A percentile compares a stretch with the other conserved stretches of the same genome.
These are phyloP conservation scores for Saturnispora sanitii DNA, from an alignment of 805 yeast species.

Conservation along the genomic window DNA sequence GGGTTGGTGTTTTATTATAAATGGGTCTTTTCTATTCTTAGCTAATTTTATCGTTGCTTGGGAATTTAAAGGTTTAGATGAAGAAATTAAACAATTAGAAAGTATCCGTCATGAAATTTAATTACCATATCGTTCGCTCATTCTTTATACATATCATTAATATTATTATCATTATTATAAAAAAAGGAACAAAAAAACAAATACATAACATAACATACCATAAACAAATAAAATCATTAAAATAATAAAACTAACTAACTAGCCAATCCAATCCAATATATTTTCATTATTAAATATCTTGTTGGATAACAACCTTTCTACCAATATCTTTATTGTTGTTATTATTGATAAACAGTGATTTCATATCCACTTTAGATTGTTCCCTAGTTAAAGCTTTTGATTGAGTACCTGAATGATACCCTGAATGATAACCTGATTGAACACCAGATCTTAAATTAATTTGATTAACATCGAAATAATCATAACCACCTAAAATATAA, in stretches of 20 bases:
- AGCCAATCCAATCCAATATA: background rate
- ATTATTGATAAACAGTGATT: slow-evolving; percentile 10
- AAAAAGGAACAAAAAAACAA: no score
- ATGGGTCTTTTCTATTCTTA: slow-evolving; percentile 39
- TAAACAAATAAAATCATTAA: background rate
- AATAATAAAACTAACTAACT: background rate
- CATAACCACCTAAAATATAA: slow-evolving; percentile 46
- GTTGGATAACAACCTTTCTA: slow-evolving; percentile 17
- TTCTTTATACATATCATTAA: background rate
- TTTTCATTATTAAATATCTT: slow-evolving; percentile 15
- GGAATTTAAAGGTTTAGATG: slow-evolving; percentile 34
- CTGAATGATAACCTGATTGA: slow-evolving; percentile 19
- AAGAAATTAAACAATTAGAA: slow-evolving; percentile 16
- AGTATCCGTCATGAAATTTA: slow-evolving; percentile 14
- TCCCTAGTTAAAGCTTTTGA: slow-evolving; percentile 23
- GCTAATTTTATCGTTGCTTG: slow-evolving; percentile 38
- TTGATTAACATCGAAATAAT: slow-evolving; percentile 50
- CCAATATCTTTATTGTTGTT: slow-evolving; percentile 16
- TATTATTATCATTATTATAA: background rate
- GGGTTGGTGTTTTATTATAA: slow-evolving; percentile 43
- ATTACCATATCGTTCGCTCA: background rate
- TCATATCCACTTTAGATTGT: slow-evolving; percentile 11
- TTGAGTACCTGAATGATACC: slow-evolving; percentile 19
- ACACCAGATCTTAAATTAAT: slow-evolving; percentile 36
- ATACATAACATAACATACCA: background rate